A percentile compares a stretch with the other conserved stretches of the same genome.
phyloP scores from a whole-genome alignment of 1,284 basidiomycete species.

The Quambalaria eucalypti region DNA sequence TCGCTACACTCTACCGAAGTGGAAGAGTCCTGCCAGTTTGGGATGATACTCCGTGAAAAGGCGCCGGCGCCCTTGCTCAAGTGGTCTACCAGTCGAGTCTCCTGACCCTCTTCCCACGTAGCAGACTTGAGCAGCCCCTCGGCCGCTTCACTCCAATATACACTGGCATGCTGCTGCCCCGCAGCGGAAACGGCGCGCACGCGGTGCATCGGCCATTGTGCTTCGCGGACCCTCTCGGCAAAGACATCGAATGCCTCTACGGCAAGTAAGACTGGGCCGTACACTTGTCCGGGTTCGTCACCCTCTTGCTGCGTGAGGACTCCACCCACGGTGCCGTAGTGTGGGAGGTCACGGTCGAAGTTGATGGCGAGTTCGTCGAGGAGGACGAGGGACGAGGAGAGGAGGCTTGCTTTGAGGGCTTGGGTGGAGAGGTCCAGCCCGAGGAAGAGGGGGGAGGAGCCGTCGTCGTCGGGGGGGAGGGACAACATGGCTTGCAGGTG shows the following conservation, averaged over 20 bases:
- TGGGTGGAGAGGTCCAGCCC: conserved; percentile 82
- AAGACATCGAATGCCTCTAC: conserved; percentile 73
- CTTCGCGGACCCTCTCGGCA: conserved; percentile 59
- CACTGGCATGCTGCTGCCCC: conserved; percentile 84
- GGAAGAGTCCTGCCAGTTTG: conserved; percentile 88
- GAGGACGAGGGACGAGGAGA: conserved; percentile 57
- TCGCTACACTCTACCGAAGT: conserved; percentile 65
- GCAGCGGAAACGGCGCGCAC: conserved; percentile 65
- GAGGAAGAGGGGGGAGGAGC: conserved; percentile 57
- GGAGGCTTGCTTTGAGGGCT: conserved; percentile 63
- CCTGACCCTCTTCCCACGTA: conserved; percentile 46
- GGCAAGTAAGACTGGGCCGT: conserved; percentile 65
- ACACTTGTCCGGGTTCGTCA: conserved; percentile 5
- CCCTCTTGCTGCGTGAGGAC: conserved; percentile 10
- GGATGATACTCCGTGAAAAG: conserved; percentile 64
- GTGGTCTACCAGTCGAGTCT: conserved; percentile 52
- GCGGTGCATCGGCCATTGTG: conserved; percentile 56
- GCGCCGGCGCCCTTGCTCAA: conserved; percentile 54
- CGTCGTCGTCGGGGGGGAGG: too few species aligned
- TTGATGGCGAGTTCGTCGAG: conserved; percentile 66
- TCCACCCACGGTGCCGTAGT: conserved; percentile 60
- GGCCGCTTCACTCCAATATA: conserved; percentile 67
- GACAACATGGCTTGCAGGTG: too few species aligned
- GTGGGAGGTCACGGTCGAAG: conserved; percentile 69
- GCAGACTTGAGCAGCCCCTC: conserved; percentile 55